Evolutionary conservation across 352 stramenopile genomes (phyloP).

Genomic region (Globisporangium camurandrum): DNA sequence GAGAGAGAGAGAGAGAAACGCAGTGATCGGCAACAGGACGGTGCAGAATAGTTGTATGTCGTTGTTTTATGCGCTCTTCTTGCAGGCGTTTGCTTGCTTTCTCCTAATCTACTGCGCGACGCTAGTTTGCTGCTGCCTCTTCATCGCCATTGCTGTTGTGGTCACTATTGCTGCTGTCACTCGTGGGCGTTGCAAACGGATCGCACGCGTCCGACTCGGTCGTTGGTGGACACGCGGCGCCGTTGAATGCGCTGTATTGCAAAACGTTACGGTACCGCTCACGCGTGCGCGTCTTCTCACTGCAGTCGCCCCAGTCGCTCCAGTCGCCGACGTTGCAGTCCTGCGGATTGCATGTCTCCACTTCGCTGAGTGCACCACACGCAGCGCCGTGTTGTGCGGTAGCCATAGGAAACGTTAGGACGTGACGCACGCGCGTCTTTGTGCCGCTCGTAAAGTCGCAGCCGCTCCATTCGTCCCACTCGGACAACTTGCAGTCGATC

Average conservation of each 20-base stretch:
- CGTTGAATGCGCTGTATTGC: conserved; percentile 23
- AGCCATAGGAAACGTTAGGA: conserved; percentile 26
- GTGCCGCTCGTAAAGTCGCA: conserved; percentile 39
- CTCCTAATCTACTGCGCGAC: neutral
- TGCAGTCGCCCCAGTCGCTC: conserved; percentile 47
- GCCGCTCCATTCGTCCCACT: conserved; percentile 38
- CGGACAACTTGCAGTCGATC: conserved; percentile 35
- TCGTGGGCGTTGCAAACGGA: conserved; percentile 3
- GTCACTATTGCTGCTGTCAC: neutral
- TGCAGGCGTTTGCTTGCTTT: no score
- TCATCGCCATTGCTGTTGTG: no score
- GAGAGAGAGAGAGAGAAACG: no score
- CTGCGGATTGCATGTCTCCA: conserved; percentile 25
- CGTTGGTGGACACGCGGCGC: conserved; percentile 18
- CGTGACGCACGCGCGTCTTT: conserved; percentile 31
- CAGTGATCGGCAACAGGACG: no score
- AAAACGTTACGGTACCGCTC: conserved; percentile 25
- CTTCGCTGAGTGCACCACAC: conserved; percentile 21
- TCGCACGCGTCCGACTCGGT: conserved; percentile 23
- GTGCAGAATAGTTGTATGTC: no score
- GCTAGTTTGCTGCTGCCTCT: no score
- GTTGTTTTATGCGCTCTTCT: no score
- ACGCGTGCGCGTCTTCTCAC: conserved; percentile 29
- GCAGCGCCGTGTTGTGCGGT: conserved; percentile 14
- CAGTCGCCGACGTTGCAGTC: conserved; percentile 35